Percentiles rank a stretch among this genome's conserved stretches.
Evolutionary conservation across 148 eudicot genomes (phyloP).

Genomic region (Vaccinium darrowii): DNA sequence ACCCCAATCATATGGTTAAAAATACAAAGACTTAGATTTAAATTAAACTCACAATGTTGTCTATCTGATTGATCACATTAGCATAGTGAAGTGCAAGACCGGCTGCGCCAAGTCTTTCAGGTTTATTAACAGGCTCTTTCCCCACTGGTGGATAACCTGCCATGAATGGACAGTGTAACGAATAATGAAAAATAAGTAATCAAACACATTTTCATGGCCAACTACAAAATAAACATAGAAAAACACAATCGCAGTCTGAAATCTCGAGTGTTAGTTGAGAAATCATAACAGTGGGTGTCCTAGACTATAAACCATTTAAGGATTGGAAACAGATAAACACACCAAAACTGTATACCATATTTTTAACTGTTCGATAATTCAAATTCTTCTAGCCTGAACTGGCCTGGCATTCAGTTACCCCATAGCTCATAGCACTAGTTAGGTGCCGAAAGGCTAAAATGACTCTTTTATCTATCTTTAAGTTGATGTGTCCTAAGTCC

Average conservation of each 20-base stretch:
- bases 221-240: not conserved
- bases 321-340: not conserved
- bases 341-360: too few relatives aligned
- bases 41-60: conserved; percentile 72
- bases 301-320: not conserved
- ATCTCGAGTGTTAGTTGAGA: not conserved
- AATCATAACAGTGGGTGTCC: not conserved
- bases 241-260: not conserved
- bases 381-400: not conserved
- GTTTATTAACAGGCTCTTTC: conserved; percentile 32
- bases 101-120: conserved; percentile 70
- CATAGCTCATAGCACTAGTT: not conserved
- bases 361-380: not conserved
- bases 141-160: conserved; percentile 43
- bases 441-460: not conserved
- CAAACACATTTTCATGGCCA: not conserved
- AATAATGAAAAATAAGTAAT: not conserved
- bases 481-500: not conserved
- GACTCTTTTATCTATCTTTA: not conserved
- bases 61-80: conserved; percentile 78
- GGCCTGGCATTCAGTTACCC: not conserved
- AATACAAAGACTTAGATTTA: not conserved
- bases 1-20: not conserved
- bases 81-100: conserved; percentile 97
- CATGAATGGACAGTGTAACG: conserved; percentile 13